Evolutionary conservation across 805 yeast species (phyloP), one percentile per base, ranked within the genome.

Genomic region (Lachancea nothofagi): DNA sequence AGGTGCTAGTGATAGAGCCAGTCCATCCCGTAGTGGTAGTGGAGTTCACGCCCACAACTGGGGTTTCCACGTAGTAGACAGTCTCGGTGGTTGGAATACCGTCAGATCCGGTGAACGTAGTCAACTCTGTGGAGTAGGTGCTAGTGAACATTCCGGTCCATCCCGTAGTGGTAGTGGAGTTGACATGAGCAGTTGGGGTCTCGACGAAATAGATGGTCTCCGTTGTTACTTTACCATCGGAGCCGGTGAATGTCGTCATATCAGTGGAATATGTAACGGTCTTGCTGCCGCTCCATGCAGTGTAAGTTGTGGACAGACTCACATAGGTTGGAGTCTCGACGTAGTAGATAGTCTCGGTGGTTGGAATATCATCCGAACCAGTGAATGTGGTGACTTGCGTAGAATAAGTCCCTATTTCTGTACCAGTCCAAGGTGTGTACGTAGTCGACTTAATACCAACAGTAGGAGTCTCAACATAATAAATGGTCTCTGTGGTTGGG

Each of bases 251-350:
- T 6, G 48, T 42, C 3, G 41, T 29, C 4, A 20, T 4, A 4
- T 14, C 12, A 3, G 45, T 36, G 3, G 41, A 24, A 20, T 33
- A 30, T 5, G 43, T 28, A 2, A 40, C n/a, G n/a, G 29, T 33
- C 18, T 10, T 12, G 7, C 20, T 12, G 5, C 36, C 36, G 5
- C 29, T 22, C 36, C 36, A 33, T 19, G 20, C 36, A 4, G 37
- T 13, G 29, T 38, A 40, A 8, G 32, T 24, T 23, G 34, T 36
- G 10, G 50, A 41, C 26, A 2, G 33, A 24, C 17, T 37, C n/a
- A n/a, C n/a, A n/a, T n/a, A n/a, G n/a, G n/a, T n/a, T n/a, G 48
- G 48, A 12, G 47, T 44, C 33, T 40, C 46, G n/a, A 45, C 46
- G 33, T 45, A 32, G 38, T 36, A 43, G 18, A 46, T 28, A 7